Conservation (phyloP, 2,329 filamentous ascomycete species). For the Didymella lethalis region DNA sequence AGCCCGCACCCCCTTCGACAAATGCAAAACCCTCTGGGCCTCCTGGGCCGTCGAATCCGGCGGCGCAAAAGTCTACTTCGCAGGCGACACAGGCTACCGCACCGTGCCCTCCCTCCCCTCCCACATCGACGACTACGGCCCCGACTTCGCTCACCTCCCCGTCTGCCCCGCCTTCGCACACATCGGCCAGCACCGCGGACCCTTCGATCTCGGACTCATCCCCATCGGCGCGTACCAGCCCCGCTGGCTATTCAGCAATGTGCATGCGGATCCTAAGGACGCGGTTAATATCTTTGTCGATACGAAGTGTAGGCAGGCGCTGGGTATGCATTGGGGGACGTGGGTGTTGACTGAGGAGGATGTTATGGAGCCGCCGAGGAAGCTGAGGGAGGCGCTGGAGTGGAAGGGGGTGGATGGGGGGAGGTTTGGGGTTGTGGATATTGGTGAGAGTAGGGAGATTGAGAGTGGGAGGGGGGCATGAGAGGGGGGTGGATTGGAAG, state of each 20-base stretch:
- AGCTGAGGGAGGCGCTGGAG: conserved; percentile 75
- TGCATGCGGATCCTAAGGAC: conserved; percentile 89
- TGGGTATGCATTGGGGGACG: conserved; percentile 90
- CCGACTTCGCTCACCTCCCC: conserved; percentile 69
- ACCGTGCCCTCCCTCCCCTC: conserved; percentile 71
- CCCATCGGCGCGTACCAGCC: conserved; percentile 91
- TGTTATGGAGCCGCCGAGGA: conserved; percentile 79
- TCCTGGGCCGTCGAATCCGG: conserved; percentile 82
- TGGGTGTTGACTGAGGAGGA: conserved; percentile 89
- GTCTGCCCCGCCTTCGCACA: conserved; percentile 84
- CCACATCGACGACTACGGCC: conserved; percentile 74
- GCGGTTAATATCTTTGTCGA: conserved; percentile 89
- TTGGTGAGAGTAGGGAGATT: conserved; percentile 79
- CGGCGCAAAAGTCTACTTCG: conserved; percentile 84
- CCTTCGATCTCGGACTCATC: conserved; percentile 90
- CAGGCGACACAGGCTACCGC: conserved; percentile 88
- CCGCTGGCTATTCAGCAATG: conserved; percentile 74
- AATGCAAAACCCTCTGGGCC: conserved; percentile 81
- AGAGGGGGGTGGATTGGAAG: not conserved
- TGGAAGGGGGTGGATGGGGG: conserved; percentile 77
- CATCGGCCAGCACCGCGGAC: conserved; percentile 80
- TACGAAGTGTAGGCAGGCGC: conserved; percentile 76
- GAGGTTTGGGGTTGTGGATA: conserved; percentile 84
- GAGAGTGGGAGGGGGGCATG: conserved; percentile 14
- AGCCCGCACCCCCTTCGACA: conserved; percentile 73